Evolutionary conservation across 2,329 filamentous ascomycete genomes (phyloP), one percentile per base, ranked within the genome.

Genomic region (Curvularia hawaiiensis): DNA sequence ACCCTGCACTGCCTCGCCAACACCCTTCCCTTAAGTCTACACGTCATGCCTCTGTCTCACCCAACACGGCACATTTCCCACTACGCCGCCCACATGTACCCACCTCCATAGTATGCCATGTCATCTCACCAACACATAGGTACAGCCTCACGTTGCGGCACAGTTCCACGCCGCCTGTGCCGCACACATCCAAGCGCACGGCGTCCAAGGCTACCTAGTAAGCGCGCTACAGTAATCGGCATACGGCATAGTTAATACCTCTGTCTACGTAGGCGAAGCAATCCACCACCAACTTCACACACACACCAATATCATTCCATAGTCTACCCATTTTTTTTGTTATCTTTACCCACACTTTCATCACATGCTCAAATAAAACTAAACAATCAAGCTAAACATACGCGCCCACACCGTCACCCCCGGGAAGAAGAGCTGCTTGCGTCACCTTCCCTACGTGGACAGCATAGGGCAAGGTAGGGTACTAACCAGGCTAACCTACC

Each of bases 131-230:
- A 26, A 31, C 26, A 50, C 26, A 11, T 31, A 31, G 10, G 18
- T n/a, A n/a, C 26, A 43, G n/a, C 16, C n/a, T 33, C 44, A 58
- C 26, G 30, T 50, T 50, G 52, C 52, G 52, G 54, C 39, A 57
- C 48, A n/a, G 43, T 4, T 4, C 24, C 39, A 50, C 39, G 39
- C 39, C 31, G 30, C 30, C 16, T 24, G 28, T n/a, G 40, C 47
- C 53, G 30, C 48, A 38, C n/a, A 46, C 28, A n/a, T 4, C 28
- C 44, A 31, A 46, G 26, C 16, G 18, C 22, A 51, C 33, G 53
- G 47, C 40, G 47, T 31, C 46, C 47, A 20, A 33, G 47, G 52
- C 28, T 31, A 4, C 10, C 8, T 31, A 9, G 22, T n/a, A 31
- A 28, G 1, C 24, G 38, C 28, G 28, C 44, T 18, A 24, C 3